Percentiles rank a stretch among this genome's conserved stretches.
phyloP scores from a whole-genome alignment of 2,329 filamentous ascomycete species.

The Lojkania enalia region DNA sequence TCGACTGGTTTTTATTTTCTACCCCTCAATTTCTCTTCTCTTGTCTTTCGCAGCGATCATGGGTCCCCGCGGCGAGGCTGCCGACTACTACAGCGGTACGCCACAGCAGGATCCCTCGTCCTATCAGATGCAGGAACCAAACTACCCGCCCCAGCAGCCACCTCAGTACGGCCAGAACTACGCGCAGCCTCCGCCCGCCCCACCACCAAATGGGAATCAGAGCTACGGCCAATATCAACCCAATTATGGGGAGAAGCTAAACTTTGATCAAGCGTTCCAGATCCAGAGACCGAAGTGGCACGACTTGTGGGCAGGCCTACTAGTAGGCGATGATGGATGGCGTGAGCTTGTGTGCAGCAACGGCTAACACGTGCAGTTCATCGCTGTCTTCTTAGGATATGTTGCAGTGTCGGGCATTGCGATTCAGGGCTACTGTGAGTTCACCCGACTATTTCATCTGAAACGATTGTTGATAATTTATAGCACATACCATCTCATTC shows the following conservation, averaged over 20 bases:
- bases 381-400: slow-evolving; percentile 73
- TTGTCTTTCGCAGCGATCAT: too few species aligned
- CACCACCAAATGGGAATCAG: slow-evolving; percentile 26
- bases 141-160: slow-evolving; percentile 28
- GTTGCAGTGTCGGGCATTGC: slow-evolving; percentile 74
- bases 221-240: slow-evolving; percentile 29
- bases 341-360: neutral
- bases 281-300: slow-evolving; percentile 84
- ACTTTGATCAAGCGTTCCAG: slow-evolving; percentile 81
- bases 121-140: slow-evolving; percentile 29
- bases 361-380: slow-evolving; percentile 55
- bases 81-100: slow-evolving; percentile 40
- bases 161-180: slow-evolving; percentile 39
- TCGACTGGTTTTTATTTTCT: neutral
- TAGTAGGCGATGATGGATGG: slow-evolving; percentile 57
- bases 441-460: slow-evolving; percentile 1
- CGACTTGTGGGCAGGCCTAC: slow-evolving; percentile 83
- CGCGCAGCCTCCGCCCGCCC: slow-evolving; percentile 30
- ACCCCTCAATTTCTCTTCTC: too few species aligned
- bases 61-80: slow-evolving; percentile 42
- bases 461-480: too few species aligned
- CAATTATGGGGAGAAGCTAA: slow-evolving; percentile 52
- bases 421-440: slow-evolving; percentile 68
- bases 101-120: slow-evolving; percentile 25
- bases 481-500: slow-evolving; percentile 61